These are phyloP conservation scores for Torrubiellomyces zombiae DNA, from an alignment of 2,329 filamentous ascomycete genomes.

Conservation along the genomic window DNA sequence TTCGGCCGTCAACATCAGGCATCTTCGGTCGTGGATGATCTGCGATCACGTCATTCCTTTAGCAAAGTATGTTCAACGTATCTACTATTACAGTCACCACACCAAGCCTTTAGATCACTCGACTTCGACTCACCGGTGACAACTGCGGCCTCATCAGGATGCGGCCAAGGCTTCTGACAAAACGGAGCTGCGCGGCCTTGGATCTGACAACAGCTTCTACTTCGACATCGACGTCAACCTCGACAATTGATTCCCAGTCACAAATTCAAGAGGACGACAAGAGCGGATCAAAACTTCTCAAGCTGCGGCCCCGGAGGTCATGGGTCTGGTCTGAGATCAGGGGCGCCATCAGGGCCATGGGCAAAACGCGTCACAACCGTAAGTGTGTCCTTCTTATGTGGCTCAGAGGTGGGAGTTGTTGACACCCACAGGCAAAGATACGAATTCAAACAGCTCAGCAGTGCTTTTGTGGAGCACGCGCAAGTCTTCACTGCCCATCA, in stretches of 20 bases:
- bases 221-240: no score
- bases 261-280: conserved; percentile 2
- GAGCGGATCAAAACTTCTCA: conserved; percentile 7
- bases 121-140: no score
- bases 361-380: conserved; percentile 13
- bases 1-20: no score
- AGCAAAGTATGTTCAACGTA: no score
- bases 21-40: no score
- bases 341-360: conserved; percentile 16
- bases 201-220: conserved; percentile 6
- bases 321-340: conserved; percentile 19
- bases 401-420: no score
- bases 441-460: conserved; percentile 10
- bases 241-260: no score
- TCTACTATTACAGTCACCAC: no score
- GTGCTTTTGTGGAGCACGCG: conserved; percentile 5
- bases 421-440: no score
- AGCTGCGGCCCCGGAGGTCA: conserved; percentile 12
- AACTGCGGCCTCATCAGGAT: conserved; percentile 11
- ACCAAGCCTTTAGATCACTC: no score
- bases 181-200: conserved; percentile 10
- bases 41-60: conserved; percentile 2
- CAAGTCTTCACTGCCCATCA: no score
- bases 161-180: conserved; percentile 11
- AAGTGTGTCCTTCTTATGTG: no score